Evolutionary conservation across 2,329 filamentous ascomycete species (phyloP).

Genomic region (Emergomyces pasteurianus): DNA sequence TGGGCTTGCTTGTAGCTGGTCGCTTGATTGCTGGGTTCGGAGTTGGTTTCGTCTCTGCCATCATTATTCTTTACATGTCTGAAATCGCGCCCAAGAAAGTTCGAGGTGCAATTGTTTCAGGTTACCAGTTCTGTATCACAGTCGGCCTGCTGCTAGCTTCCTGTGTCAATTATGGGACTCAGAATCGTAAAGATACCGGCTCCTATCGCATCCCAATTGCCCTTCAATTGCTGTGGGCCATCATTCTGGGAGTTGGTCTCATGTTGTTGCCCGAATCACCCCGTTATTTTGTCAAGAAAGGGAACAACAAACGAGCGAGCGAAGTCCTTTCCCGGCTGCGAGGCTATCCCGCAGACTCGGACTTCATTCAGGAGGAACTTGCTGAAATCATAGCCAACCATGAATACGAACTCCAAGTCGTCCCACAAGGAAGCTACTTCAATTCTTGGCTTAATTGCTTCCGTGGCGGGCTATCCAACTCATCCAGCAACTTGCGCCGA

Average conservation of each 20-base stretch:
- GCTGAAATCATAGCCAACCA: slow-evolving; percentile 82
- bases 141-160: slow-evolving; percentile 65
- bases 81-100: slow-evolving; percentile 65
- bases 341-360: slow-evolving; percentile 59
- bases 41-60: slow-evolving; percentile 69
- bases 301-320: slow-evolving; percentile 54
- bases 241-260: slow-evolving; percentile 62
- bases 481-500: slow-evolving; percentile 49
- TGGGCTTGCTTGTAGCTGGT: slow-evolving; percentile 57
- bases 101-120: slow-evolving; percentile 65
- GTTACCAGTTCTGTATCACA: slow-evolving; percentile 75
- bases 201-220: slow-evolving; percentile 72
- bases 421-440: slow-evolving; percentile 54
- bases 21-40: slow-evolving; percentile 65
- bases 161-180: slow-evolving; percentile 59
- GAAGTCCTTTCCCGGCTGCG: slow-evolving; percentile 54
- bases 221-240: slow-evolving; percentile 68
- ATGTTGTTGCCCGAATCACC: slow-evolving; percentile 73
- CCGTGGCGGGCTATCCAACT: slow-evolving; percentile 40
- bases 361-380: slow-evolving; percentile 66
- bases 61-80: slow-evolving; percentile 79
- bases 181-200: slow-evolving; percentile 49
- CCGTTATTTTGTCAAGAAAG: slow-evolving; percentile 73
- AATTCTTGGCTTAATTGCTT: slow-evolving; percentile 57
- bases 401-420: slow-evolving; percentile 63